Base-by-base conservation (phyloP, 306 rosid genomes). In the Sicyos baderoa region DNA sequence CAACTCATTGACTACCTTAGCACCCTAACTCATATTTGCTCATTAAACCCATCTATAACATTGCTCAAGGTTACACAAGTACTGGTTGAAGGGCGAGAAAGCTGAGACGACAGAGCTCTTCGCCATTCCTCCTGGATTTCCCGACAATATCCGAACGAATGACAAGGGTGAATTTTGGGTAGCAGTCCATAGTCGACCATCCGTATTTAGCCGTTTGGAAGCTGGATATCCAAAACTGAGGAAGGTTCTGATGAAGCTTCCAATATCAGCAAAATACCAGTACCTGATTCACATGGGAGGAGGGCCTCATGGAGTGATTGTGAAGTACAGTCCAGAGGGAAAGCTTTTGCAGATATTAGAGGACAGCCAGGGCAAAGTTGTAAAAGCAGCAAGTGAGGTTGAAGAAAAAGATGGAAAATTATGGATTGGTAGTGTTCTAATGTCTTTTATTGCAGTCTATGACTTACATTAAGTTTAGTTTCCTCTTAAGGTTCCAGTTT, bases 371-470 rank as follows among this genome's bases (percentile, higher is more conserved):
- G 98, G 97, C 32, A 93, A 93, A 78, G 94, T 93, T 76, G 98
- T 93, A 15, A 86, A 22, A 78, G 96, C 97, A 23, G 78, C 77
- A 3, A 93, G 97, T 76, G 97, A 93, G 78, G 98, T 89, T 49
- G 98, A 93, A 61, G 98, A 92, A 77, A 84, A 73, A 79, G 96
- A 92, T 82, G 98, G 96, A 68, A 81, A 89, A 77, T 78, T 92
- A 42, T 92, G 98, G 98, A 74, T 92, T 9, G 98, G 96, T 59
- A 92, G 96, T 78, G 98, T 92, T 87, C 79, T 92, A 66, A 84
- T 89, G 98, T 85, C 96, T n/a, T 92, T 92, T 80, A 19, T 92
- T 77, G 98, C 96, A 13, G 95, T 92, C 66, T 87, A 89, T 79
- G 68, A 84, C 71, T 77, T 88, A 76, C 52, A 55, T 21, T 71